These are phyloP conservation scores for Trichoderma atrobrunneum DNA, from an alignment of 2,329 filamentous ascomycete genomes.

Conservation along the genomic window DNA sequence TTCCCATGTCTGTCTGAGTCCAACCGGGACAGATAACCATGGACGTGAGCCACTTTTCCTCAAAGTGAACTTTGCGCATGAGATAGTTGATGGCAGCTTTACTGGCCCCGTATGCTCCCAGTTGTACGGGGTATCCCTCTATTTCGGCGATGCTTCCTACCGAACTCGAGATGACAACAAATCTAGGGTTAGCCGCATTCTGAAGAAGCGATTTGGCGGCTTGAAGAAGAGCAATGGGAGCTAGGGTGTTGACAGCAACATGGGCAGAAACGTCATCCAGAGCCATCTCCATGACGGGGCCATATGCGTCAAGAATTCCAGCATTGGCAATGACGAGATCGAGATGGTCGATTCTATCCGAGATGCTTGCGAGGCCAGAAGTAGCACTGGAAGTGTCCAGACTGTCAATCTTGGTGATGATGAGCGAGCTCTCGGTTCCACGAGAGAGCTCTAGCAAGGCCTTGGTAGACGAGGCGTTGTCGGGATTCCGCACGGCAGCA, in stretches of 20 bases:
- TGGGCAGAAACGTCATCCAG: background rate
- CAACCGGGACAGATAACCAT: background rate
- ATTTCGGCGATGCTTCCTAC: background rate
- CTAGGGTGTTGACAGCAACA: background rate
- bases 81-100: constrained; percentile 5
- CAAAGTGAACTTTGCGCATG: constrained; percentile 2
- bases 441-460: background rate
- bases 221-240: constrained; percentile 1
- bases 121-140: background rate
- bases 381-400: background rate
- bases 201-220: background rate
- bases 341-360: background rate
- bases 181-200: background rate
- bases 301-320: background rate
- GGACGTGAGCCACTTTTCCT: background rate
- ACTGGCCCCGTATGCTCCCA: background rate
- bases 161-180: background rate
- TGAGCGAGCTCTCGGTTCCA: background rate
- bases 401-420: background rate
- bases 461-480: background rate
- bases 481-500: background rate
- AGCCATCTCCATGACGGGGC: background rate
- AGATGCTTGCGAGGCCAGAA: background rate
- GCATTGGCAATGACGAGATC: constrained; percentile 12
- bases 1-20: background rate